Percentiles rank a stretch among this genome's conserved stretches.
phyloP scores from a whole-genome alignment of 192 early-diverging fungal species.

The Entophlyctis helioformis region DNA sequence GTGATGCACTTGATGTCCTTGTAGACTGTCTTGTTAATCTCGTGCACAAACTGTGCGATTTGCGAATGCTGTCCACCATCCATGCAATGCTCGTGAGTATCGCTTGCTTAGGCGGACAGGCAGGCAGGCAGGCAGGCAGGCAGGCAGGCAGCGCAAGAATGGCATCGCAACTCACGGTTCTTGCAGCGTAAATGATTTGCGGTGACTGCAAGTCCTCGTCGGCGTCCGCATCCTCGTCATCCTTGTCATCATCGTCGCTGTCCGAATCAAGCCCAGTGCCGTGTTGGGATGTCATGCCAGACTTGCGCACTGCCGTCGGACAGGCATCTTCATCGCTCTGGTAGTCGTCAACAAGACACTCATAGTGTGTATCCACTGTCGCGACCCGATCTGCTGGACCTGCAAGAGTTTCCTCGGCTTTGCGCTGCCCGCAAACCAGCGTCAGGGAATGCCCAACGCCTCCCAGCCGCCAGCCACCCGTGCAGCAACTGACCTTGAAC shows the following conservation, averaged over 20 bases:
- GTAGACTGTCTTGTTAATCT: conserved; percentile 71
- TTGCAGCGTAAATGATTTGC: too few relatives aligned
- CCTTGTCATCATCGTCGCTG: conserved; percentile 6
- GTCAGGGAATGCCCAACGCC: too few relatives aligned
- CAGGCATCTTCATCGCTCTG: conserved; percentile 6
- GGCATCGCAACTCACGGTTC: too few relatives aligned
- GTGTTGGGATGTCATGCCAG: neutral
- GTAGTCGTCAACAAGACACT: conserved; percentile 8
- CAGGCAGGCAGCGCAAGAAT: too few relatives aligned
- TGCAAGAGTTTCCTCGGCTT: too few relatives aligned
- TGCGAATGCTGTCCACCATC: conserved; percentile 62
- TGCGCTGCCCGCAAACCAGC: too few relatives aligned
- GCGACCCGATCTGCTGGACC: too few relatives aligned
- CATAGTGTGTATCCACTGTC: conserved; percentile 6
- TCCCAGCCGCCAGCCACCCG: too few relatives aligned
- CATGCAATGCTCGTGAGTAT: conserved; percentile 54
- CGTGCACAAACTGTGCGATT: conserved; percentile 74
- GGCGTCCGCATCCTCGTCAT: conserved; percentile 34
- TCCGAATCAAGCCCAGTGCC: neutral
- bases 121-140: too few relatives aligned
- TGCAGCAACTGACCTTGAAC: too few relatives aligned
- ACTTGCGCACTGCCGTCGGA: too few relatives aligned
- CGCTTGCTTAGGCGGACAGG: neutral
- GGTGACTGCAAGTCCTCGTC: neutral
- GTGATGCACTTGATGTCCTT: conserved; percentile 48